Evolutionary conservation across 495 filamentous ascomycete genomes (phyloP).

Genomic region (Penicillium roqueforti): DNA sequence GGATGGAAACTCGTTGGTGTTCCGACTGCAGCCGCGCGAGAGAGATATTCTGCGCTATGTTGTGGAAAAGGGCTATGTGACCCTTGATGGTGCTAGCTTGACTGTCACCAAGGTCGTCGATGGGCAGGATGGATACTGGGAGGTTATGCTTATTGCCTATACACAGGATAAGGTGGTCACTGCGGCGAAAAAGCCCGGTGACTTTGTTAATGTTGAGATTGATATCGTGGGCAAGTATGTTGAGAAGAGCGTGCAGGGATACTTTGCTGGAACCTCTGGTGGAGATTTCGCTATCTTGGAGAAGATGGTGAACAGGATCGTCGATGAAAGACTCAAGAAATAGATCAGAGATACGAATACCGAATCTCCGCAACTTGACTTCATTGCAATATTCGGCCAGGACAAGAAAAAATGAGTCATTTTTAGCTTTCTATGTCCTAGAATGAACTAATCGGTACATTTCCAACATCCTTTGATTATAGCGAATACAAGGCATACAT

Average conservation of each 20-base stretch:
- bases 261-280: conserved; percentile 48
- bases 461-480: background rate
- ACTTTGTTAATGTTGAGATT: conserved; percentile 93
- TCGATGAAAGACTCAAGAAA: conserved; percentile 64
- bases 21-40: conserved; percentile 73
- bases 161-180: conserved; percentile 91
- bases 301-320: conserved; percentile 75
- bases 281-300: conserved; percentile 66
- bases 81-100: conserved; percentile 93
- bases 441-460: background rate
- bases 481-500: background rate
- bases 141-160: conserved; percentile 99
- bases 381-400: background rate
- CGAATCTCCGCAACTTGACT: background rate
- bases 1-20: conserved; percentile 84
- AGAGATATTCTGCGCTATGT: conserved; percentile 69
- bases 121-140: conserved; percentile 78
- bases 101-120: conserved; percentile 78
- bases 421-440: background rate
- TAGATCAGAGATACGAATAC: conserved; percentile 16
- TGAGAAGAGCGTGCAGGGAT: conserved; percentile 76
- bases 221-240: conserved; percentile 99
- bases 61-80: conserved; percentile 95
- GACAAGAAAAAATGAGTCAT: background rate
- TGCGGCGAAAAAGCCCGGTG: conserved; percentile 74